A percentile compares a stretch with the other conserved stretches of the same genome.
Conservation (phyloP, 129 eudicot species). For the Escallonia herrerae region DNA sequence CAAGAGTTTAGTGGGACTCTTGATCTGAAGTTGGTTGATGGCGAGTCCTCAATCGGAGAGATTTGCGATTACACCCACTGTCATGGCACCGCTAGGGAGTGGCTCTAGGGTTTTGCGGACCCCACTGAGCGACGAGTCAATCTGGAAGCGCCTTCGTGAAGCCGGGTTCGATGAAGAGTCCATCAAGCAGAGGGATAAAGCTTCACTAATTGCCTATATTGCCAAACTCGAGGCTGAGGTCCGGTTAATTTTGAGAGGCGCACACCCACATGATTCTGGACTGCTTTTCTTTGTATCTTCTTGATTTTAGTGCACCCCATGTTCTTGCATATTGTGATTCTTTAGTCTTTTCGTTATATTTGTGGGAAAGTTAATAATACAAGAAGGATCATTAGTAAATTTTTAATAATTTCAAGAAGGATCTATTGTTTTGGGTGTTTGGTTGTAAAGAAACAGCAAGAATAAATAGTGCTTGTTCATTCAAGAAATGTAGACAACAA, state of each 20-base stretch:
- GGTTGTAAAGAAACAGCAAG: too few relatives aligned
- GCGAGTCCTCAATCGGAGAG: conserved; percentile 49
- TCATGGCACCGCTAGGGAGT: conserved; percentile 10
- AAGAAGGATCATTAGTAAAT: neutral
- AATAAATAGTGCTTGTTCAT: too few relatives aligned
- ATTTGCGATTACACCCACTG: conserved; percentile 31
- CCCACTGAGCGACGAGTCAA: conserved; percentile 61
- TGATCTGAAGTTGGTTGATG: conserved; percentile 21
- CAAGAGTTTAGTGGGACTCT: conserved; percentile 7
- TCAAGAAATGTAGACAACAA: too few relatives aligned
- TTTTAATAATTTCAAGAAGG: too few relatives aligned
- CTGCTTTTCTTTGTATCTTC: neutral
- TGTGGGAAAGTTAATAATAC: neutral
- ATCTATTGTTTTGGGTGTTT: too few relatives aligned
- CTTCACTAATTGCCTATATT: conserved; percentile 82
- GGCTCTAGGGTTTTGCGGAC: conserved; percentile 57
- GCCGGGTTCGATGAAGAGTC: conserved; percentile 92
- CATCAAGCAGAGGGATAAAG: conserved; percentile 80
- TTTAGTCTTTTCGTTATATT: neutral
- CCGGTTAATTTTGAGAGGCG: neutral
- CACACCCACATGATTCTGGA: neutral
- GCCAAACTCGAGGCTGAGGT: conserved; percentile 98
- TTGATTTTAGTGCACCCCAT: too few relatives aligned
- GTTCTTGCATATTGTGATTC: neutral
- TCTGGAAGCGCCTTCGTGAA: conserved; percentile 85